phyloP scores from a whole-genome alignment of 2,329 filamentous ascomycete genomes.

The Fusarium sp. region DNA sequence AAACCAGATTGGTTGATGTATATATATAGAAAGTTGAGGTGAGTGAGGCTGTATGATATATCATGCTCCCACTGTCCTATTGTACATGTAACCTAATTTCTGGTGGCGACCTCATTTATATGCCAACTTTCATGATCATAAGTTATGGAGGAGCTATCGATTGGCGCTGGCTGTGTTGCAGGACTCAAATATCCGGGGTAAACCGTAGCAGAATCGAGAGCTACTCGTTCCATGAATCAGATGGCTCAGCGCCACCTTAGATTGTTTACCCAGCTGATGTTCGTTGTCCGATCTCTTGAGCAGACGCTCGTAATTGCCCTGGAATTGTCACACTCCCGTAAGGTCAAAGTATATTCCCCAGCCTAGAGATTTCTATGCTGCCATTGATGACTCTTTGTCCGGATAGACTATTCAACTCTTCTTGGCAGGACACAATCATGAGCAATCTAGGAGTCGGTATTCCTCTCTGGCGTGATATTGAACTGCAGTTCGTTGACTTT shows the following conservation, averaged over 20 bases:
- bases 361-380: not conserved
- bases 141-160: not conserved
- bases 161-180: not conserved
- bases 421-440: not conserved
- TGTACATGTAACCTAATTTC: too few relatives aligned
- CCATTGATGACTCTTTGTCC: not conserved
- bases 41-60: not conserved
- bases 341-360: too few relatives aligned
- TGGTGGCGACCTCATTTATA: not conserved
- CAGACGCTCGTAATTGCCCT: not conserved
- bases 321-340: too few relatives aligned
- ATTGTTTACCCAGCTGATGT: not conserved
- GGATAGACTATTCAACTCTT: too few relatives aligned
- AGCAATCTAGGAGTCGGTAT: too few relatives aligned
- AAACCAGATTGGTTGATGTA: not conserved
- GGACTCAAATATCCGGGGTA: too few relatives aligned
- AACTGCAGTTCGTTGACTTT: not conserved
- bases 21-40: not conserved
- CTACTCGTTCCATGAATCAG: not conserved
- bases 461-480: not conserved
- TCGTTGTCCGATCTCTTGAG: not conserved
- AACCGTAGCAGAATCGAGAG: not conserved
- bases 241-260: not conserved
- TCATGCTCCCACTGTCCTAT: not conserved
- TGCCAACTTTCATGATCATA: not conserved